Base-by-base conservation (phyloP, 208 protist genomes). In the Leishmania tropica region DNA sequence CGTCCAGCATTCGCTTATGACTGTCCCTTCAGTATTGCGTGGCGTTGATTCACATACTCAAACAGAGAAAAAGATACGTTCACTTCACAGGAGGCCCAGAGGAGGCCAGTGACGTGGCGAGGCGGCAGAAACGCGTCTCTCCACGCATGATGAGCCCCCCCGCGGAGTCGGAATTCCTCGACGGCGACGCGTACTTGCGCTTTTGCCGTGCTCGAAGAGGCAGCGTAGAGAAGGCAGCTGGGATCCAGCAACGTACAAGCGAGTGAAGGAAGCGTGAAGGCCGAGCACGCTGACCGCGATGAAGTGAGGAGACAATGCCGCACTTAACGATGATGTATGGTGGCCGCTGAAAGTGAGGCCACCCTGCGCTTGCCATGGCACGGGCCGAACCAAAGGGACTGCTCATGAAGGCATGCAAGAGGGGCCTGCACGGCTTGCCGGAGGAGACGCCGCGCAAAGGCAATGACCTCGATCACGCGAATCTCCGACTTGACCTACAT, bases 401-500 rank as follows among this genome's bases (percentile, higher is more conserved):
- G 76, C 28, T 78, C 8, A 87, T 85, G 51, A 83, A 90, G 73
- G 81, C 83, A 47, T 84, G 88, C 7, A 78, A 88, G 54, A 86
- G 86, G 31, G 84, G 87, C 47, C 58, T 93, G 24, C 75, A 88
- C 31, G 92, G 86, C 76, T 80, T 91, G 48, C 67, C 92, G 60
- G 87, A 95, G 76, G 87, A 89, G 74, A 86, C 86, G 51, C 76
- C 76, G 72, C 84, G 81, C 8, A 91, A 89, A 47, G 83, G 81
- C 58, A 88, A 92, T 75, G 86, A 88, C 58, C 75, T 80, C 45
- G 81, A 45, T 92, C 58, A 92, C 85, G 77, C 93, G 89, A 87
- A 85, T 95, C 31, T 65, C 93, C 51, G 83, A 87, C 79, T 92
- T 89, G 78, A 79, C 58, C 15, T 80, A 93, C 72, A 87, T 93